Evolutionary conservation across 2,329 filamentous ascomycete genomes (phyloP).

Genomic region (Truncatella angustata): DNA sequence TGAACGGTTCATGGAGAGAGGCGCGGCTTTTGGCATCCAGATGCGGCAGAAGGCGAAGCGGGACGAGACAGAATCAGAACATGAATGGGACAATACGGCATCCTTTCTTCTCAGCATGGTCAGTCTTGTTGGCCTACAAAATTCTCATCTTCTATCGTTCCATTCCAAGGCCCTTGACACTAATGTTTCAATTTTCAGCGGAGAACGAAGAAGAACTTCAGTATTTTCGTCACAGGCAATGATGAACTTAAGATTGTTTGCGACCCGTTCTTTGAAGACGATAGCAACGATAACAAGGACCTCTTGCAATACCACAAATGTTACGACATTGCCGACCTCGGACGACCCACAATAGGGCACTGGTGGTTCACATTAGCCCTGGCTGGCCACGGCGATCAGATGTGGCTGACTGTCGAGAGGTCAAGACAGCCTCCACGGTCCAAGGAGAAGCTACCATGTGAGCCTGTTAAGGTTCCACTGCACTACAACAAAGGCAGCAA

Average conservation of each 20-base stretch:
- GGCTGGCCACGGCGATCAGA: background rate
- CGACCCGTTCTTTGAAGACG: slow-evolving; percentile 13
- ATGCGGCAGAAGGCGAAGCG: background rate
- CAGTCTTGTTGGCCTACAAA: background rate
- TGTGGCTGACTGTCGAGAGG: slow-evolving; percentile 3
- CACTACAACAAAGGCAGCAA: slow-evolving; percentile 12
- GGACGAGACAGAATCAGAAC: background rate
- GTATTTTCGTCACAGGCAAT: background rate
- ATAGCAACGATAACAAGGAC: background rate
- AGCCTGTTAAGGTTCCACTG: background rate
- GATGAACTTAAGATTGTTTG: slow-evolving; percentile 13
- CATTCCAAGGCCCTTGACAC: background rate
- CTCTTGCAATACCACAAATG: slow-evolving; percentile 6
- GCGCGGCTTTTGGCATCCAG: slow-evolving; percentile 13
- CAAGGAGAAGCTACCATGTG: background rate
- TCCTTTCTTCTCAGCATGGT: slow-evolving; percentile 8
- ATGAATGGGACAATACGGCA: slow-evolving; percentile 7
- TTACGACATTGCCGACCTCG: slow-evolving; percentile 13
- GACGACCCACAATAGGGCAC: background rate
- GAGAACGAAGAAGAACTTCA: background rate
- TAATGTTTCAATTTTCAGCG: background rate
- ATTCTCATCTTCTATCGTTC: background rate
- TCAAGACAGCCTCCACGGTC: background rate
- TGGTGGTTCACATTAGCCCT: slow-evolving; percentile 11
- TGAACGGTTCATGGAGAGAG: slow-evolving; percentile 11